phyloP scores from a whole-genome alignment of 495 filamentous ascomycete species.

The Achaetomiella virescens region DNA sequence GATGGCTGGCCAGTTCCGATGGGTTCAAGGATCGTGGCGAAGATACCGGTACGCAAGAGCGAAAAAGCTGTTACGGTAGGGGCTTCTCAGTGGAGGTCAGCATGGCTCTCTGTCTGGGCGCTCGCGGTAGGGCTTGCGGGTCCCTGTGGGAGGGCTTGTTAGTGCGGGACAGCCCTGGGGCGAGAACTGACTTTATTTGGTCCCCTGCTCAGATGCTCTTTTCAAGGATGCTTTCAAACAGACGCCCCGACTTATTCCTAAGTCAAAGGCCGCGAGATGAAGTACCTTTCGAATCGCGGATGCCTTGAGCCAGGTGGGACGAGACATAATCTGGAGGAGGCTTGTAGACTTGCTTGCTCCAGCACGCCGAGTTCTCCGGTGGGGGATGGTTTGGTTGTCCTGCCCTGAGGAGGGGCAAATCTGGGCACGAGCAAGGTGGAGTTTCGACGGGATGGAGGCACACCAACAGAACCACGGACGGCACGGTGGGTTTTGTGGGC shows the following conservation, averaged over 20 bases:
- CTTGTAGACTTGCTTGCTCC: not conserved
- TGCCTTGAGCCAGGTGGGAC: conserved; percentile 9
- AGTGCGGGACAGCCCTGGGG: conserved; percentile 5
- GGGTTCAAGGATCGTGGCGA: conserved; percentile 4
- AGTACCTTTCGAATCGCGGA: conserved; percentile 4
- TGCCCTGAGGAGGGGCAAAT: conserved; percentile 1
- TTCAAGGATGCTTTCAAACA: not conserved
- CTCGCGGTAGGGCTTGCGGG: conserved; percentile 2
- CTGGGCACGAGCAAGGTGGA: not conserved
- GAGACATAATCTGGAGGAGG: conserved; percentile 17
- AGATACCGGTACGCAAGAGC: not conserved
- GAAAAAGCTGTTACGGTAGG: conserved; percentile 6
- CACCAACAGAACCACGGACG: not conserved
- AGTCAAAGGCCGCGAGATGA: conserved; percentile 8
- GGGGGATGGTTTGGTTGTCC: not conserved
- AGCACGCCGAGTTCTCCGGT: not conserved
- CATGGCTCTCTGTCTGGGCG: not conserved
- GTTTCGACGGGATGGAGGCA: not conserved
- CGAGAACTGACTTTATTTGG: not conserved
- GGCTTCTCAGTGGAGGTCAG: conserved; percentile 1
- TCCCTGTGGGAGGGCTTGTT: not conserved
- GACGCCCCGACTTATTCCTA: not conserved
- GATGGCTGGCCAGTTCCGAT: not conserved
- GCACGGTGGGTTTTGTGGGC: conserved; percentile 15
- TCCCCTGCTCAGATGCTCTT: not conserved